Evolutionary conservation across 2,329 filamentous ascomycete genomes (phyloP).

Genomic region (Aspergillus chevalieri): DNA sequence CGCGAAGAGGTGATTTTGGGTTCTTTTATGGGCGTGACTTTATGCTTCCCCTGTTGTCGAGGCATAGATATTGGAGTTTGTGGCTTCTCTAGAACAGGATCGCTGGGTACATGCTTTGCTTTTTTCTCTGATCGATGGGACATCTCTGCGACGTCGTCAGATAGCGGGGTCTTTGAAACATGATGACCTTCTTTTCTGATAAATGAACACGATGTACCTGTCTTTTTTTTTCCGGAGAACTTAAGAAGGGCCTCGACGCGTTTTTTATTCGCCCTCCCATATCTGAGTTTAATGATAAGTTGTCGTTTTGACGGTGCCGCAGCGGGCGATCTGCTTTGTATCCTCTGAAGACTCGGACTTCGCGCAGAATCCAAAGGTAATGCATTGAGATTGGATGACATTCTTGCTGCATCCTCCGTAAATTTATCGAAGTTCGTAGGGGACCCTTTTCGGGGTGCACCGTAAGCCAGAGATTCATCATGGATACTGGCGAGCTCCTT

Average conservation of each 20-base stretch:
- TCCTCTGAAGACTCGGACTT: conserved; percentile 9
- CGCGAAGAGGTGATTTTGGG: conserved; percentile 32
- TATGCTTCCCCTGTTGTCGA: conserved; percentile 18
- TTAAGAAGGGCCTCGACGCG: conserved; percentile 44
- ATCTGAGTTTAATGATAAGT: conserved; percentile 47
- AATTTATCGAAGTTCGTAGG: conserved; percentile 1
- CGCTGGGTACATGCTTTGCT: conserved; percentile 17
- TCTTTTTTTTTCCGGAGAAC: conserved; percentile 35
- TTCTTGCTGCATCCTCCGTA: neutral
- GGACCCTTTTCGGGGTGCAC: conserved; percentile 11
- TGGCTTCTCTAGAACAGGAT: conserved; percentile 28
- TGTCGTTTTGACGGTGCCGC: conserved; percentile 15
- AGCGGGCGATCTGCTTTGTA: conserved; percentile 6
- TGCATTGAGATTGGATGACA: conserved; percentile 5
- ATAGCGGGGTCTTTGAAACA: conserved; percentile 5
- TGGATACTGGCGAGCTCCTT: conserved; percentile 44
- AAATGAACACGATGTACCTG: conserved; percentile 18
- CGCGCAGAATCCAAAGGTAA: conserved; percentile 14
- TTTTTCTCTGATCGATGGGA: conserved; percentile 6
- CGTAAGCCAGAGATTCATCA: conserved; percentile 24
- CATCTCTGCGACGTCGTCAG: conserved; percentile 1
- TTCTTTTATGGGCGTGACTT: conserved; percentile 40
- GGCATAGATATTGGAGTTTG: conserved; percentile 30
- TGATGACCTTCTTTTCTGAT: conserved; percentile 14
- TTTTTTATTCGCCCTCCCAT: conserved; percentile 44